Percentiles rank a stretch among this genome's conserved stretches.
Evolutionary conservation across 1,284 basidiomycete genomes (phyloP).

Genomic region (Malassezia brasiliensis): DNA sequence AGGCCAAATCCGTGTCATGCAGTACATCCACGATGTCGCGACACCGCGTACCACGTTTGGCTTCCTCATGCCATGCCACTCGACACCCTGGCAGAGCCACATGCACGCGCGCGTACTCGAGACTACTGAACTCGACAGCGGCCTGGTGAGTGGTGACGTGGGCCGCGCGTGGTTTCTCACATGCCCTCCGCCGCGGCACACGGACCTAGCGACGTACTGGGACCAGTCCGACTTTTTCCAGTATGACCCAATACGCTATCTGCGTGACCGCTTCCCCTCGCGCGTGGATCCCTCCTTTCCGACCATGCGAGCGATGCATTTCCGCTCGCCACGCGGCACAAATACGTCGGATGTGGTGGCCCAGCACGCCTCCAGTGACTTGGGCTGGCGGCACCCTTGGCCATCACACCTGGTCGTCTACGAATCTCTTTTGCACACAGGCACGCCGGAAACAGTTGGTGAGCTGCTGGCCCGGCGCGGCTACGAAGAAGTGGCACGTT

Average conservation of each 20-base stretch:
- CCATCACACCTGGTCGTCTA: slow-evolving; percentile 72
- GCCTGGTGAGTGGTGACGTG: slow-evolving; percentile 17
- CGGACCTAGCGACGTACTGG: slow-evolving; percentile 52
- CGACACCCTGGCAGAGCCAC: slow-evolving; percentile 87
- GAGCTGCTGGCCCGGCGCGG: slow-evolving; percentile 55
- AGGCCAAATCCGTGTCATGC: slow-evolving; percentile 27
- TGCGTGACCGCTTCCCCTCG: slow-evolving; percentile 59
- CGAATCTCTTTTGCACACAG: slow-evolving; percentile 56
- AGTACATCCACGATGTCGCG: slow-evolving; percentile 18
- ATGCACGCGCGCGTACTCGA: slow-evolving; percentile 54
- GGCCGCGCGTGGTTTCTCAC: slow-evolving; percentile 29
- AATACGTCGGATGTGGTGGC: neutral
- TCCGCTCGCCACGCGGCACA: neutral
- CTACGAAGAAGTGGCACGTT: slow-evolving; percentile 60
- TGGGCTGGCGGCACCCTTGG: slow-evolving; percentile 62
- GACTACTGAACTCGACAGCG: slow-evolving; percentile 8
- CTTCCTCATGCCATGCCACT: slow-evolving; percentile 93
- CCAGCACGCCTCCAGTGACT: slow-evolving; percentile 17
- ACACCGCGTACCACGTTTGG: slow-evolving; percentile 52
- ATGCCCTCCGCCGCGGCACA: slow-evolving; percentile 20
- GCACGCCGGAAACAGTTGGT: slow-evolving; percentile 48
- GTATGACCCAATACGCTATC: slow-evolving; percentile 60
- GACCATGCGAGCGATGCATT: slow-evolving; percentile 15
- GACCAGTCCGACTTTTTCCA: slow-evolving; percentile 83
- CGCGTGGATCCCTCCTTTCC: slow-evolving; percentile 61